A percentile compares a stretch with the other conserved stretches of the same genome.
Conservation (phyloP, 805 yeast species). For the Diddensiella caesifluorescens region DNA sequence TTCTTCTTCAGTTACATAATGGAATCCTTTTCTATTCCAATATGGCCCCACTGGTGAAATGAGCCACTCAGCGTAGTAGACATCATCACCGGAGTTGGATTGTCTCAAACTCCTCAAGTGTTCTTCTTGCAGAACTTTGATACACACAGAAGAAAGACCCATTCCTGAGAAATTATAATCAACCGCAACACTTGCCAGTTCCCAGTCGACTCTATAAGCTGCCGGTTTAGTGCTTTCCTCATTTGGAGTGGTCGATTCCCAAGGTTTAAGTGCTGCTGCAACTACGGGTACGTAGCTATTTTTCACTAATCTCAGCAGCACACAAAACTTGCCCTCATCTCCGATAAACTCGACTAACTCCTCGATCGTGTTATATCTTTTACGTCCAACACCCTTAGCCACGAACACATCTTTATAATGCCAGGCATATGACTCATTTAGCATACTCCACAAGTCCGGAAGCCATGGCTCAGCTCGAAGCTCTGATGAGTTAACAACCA, state of each 20-base stretch:
- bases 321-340: not conserved
- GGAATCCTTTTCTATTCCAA: not conserved
- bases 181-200: not conserved
- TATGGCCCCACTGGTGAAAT: not conserved
- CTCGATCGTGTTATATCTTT: not conserved
- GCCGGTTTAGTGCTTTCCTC: not conserved
- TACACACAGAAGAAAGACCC: not conserved
- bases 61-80: constrained; percentile 1
- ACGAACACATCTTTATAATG: constrained; percentile 1
- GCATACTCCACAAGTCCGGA: not conserved
- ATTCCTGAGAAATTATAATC: not conserved
- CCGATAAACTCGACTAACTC: not conserved
- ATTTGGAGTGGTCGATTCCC: not conserved
- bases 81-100: not conserved
- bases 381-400: not conserved
- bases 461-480: not conserved
- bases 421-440: not conserved
- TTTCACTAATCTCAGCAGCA: not conserved
- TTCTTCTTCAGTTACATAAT: not conserved
- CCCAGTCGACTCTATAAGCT: not conserved
- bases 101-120: not conserved
- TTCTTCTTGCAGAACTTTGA: not conserved
- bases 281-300: not conserved
- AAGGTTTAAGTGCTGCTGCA: not conserved
- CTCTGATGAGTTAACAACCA: not conserved